Evolutionary conservation across 441 rosid species (phyloP).

Genomic region (Pelargonium australe): DNA sequence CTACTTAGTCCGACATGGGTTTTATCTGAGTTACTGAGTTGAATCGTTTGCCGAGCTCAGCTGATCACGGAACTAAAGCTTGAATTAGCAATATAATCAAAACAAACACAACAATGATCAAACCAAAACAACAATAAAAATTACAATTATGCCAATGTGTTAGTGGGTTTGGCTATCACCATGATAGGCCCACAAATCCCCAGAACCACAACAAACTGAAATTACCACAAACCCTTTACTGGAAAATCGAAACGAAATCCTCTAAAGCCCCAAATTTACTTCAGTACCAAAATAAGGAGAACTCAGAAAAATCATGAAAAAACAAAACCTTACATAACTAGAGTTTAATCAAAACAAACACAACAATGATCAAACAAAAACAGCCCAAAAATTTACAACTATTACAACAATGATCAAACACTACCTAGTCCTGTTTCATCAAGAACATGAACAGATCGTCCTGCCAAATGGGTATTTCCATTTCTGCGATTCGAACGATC

Average conservation of each 20-base stretch:
- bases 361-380: not conserved
- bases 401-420: too few species aligned
- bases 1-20: too few species aligned
- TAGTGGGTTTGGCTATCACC: slow-evolving; percentile 29
- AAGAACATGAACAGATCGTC: too few species aligned
- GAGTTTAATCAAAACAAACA: not conserved
- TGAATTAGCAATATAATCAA: not conserved
- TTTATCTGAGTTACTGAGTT: too few species aligned
- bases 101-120: too few species aligned
- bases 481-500: too few species aligned
- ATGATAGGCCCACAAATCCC: slow-evolving; percentile 50
- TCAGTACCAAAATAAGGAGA: slow-evolving; percentile 23
- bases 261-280: slow-evolving; percentile 10
- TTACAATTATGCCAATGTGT: too few species aligned
- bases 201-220: not conserved
- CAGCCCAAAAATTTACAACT: not conserved
- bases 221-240: slow-evolving; percentile 18
- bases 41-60: too few species aligned
- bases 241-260: not conserved
- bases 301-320: not conserved
- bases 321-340: not conserved
- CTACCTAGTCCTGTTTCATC: too few species aligned
- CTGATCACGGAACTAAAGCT: not conserved
- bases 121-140: too few species aligned
- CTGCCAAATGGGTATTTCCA: too few species aligned